Evolutionary conservation across 2,329 filamentous ascomycete genomes (phyloP), one percentile per base, ranked within the genome.

Genomic region (Clarireedia monteithiana): DNA sequence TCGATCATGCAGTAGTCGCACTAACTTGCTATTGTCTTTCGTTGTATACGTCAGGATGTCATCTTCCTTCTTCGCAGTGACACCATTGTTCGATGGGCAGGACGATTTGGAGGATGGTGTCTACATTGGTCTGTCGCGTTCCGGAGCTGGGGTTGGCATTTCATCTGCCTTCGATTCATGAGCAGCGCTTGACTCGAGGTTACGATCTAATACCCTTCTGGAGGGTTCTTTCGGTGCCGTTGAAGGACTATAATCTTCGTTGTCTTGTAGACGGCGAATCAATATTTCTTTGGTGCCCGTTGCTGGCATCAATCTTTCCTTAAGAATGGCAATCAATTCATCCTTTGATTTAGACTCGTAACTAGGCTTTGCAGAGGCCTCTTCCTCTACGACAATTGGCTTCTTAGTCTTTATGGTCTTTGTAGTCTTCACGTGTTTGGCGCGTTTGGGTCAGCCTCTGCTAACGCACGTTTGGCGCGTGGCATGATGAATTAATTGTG

Each of bases 11-110:
- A 63, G 54, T 26, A 64, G 47, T 14, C 26, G 24, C 9, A 47
- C 48, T 4, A 63, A 50, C 30, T 60, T 64, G 51, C 60, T 59
- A 46, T 62, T 61, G 34, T 64, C 62, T 27, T 62, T 62, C 10
- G 36, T 48, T 1, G n/a, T 47, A 27, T 62, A 62, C 17, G 56
- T 23, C 14, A 60, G 17, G 38, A 6, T 27, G 1, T 34, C 30
- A 34, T 9, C 30, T 10, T 34, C 10, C 30, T 34, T 34, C 30
- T 34, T 34, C 30, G 7, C 26, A 10, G 7, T n/a, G 6, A 34
- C 2, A 15, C 0, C 0, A 2, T 6, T 34, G 6, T 34, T 17
- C 10, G 30, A 34, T 34, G 30, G 12, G 10, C 10, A 12, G 30
- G 30, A 34, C 30, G 39, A 45, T 52, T 5, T 24, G 4, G 3